phyloP scores from a whole-genome alignment of 768 basidiomycete genomes.

The Cubamyces lactineus region DNA sequence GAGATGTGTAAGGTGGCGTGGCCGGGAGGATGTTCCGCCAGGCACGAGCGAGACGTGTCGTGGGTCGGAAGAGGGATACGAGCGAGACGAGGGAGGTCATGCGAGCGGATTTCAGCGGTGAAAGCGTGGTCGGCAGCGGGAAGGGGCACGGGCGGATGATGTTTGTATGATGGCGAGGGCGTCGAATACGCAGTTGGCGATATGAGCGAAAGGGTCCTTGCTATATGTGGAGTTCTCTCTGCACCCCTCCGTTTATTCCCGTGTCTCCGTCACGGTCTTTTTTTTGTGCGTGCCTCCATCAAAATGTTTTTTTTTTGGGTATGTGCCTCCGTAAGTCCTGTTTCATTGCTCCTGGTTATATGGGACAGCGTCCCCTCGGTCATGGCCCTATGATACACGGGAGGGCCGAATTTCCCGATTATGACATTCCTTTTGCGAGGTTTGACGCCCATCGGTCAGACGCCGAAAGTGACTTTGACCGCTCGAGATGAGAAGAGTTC shows the following conservation, averaged over 20 bases:
- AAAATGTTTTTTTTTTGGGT: too few relatives aligned
- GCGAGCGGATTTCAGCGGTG: background rate
- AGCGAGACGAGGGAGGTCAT: slow-evolving; percentile 9
- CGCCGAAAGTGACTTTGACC: too few relatives aligned
- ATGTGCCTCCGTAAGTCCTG: too few relatives aligned
- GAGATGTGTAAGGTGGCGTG: slow-evolving; percentile 1
- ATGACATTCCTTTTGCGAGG: too few relatives aligned
- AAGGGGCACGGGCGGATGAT: slow-evolving; percentile 10
- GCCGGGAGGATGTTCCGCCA: slow-evolving; percentile 14
- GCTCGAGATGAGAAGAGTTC: too few relatives aligned
- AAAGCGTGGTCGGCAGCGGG: slow-evolving; percentile 10
- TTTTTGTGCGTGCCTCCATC: too few relatives aligned
- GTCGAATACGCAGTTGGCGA: slow-evolving; percentile 6
- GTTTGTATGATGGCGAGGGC: slow-evolving; percentile 9
- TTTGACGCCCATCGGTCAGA: too few relatives aligned
- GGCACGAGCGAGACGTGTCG: slow-evolving; percentile 8
- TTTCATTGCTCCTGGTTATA: too few relatives aligned
- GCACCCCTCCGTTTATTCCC: slow-evolving; percentile 5
- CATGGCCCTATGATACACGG: too few relatives aligned
- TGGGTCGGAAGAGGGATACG: background rate
- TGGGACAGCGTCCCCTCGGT: too few relatives aligned
- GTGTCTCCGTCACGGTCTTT: too few relatives aligned
- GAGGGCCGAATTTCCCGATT: too few relatives aligned
- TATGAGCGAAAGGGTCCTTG: background rate
- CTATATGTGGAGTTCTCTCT: background rate